Percentiles rank a stretch among this genome's conserved stretches.
These are phyloP conservation scores for Talaromyces sp. DNA, from an alignment of 2,329 filamentous ascomycete species.

Conservation along the genomic window DNA sequence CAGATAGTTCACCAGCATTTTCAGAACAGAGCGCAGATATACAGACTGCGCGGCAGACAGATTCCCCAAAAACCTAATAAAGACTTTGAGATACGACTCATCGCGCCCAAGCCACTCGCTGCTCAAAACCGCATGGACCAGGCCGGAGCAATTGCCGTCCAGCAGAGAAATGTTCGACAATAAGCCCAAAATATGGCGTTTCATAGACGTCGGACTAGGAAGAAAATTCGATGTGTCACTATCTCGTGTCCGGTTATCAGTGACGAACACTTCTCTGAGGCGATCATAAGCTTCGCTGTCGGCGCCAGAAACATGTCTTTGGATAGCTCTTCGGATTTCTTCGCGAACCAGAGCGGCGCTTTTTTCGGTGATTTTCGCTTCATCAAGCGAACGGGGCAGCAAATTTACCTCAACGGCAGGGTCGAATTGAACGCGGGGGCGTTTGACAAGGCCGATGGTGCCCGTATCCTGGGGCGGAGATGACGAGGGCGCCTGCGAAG, in stretches of 20 bases:
- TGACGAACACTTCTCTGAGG: constrained; percentile 48
- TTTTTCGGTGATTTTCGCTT: constrained; percentile 46
- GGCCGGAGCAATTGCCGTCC: constrained; percentile 50
- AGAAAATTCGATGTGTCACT: constrained; percentile 36
- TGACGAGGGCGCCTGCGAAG: constrained; percentile 26
- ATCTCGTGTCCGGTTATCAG: constrained; percentile 38
- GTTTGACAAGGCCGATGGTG: constrained; percentile 31
- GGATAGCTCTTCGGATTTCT: constrained; percentile 54
- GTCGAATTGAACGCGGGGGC: constrained; percentile 39
- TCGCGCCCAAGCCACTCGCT: constrained; percentile 59
- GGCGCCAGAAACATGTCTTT: constrained; percentile 44
- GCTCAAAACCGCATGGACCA: constrained; percentile 53
- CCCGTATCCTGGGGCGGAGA: constrained; percentile 22
- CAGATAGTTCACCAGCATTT: constrained; percentile 77
- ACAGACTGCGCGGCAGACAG: constrained; percentile 77
- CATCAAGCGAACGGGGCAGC: constrained; percentile 17
- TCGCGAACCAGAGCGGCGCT: constrained; percentile 53
- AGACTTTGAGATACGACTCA: constrained; percentile 52
- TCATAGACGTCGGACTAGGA: constrained; percentile 47
- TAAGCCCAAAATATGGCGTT: constrained; percentile 55
- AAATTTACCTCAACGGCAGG: constrained; percentile 24
- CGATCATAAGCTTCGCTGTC: constrained; percentile 54
- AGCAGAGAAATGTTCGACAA: constrained; percentile 51
- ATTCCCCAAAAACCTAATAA: constrained; percentile 51
- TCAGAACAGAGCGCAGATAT: constrained; percentile 67